phyloP scores from a whole-genome alignment of 495 filamentous ascomycete genomes.

The Podospora australis region DNA sequence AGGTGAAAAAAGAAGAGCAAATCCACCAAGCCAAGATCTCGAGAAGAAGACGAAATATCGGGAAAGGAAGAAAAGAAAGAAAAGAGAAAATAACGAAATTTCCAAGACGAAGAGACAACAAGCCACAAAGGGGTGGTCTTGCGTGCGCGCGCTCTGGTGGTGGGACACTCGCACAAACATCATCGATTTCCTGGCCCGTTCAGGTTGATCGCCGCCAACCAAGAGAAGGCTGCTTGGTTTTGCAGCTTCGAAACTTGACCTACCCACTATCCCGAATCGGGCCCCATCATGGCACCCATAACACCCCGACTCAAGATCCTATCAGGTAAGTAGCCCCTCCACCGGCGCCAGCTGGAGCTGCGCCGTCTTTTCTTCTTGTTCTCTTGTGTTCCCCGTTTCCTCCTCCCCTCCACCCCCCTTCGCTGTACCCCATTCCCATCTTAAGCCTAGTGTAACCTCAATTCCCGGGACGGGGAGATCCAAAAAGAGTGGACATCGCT shows the following conservation, averaged over 20 bases:
- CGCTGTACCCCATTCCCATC: conserved; percentile 22
- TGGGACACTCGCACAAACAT: conserved; percentile 1
- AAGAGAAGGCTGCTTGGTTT: conserved; percentile 21
- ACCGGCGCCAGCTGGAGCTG: conserved; percentile 19
- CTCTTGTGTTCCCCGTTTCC: conserved; percentile 18
- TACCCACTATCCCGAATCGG: conserved; percentile 37
- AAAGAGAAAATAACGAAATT: conserved; percentile 1
- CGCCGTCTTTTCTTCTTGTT: conserved; percentile 15
- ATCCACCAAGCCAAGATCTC: neutral
- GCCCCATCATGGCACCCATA: conserved; percentile 45
- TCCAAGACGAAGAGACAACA: conserved; percentile 2
- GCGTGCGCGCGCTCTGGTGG: neutral
- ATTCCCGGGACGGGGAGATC: conserved; percentile 17
- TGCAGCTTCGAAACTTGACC: conserved; percentile 29
- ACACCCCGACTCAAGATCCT: conserved; percentile 49
- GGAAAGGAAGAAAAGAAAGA: neutral
- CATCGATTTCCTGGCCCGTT: conserved; percentile 9
- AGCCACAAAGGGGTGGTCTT: conserved; percentile 4
- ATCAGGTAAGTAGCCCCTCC: conserved; percentile 38
- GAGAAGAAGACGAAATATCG: neutral
- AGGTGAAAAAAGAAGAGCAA: neutral
- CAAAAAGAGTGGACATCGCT: conserved; percentile 23
- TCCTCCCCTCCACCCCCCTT: conserved; percentile 11
- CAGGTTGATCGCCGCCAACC: conserved; percentile 23
- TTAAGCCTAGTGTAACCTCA: conserved; percentile 26